phyloP scores from a whole-genome alignment of 306 rosid species.

The Cicer judaicum region DNA sequence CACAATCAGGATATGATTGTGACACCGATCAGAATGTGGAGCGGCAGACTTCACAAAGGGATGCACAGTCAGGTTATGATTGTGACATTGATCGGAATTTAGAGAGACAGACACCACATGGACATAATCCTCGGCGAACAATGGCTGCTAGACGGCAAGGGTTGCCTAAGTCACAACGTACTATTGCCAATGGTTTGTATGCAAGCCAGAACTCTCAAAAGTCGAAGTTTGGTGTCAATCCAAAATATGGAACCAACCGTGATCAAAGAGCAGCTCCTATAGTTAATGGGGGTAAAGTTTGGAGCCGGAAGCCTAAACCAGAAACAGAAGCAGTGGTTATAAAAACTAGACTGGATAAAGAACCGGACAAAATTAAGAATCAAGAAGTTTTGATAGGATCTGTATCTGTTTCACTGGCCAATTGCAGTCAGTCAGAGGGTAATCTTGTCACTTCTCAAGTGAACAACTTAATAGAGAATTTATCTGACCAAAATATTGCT shows the following conservation, averaged over 20 bases:
- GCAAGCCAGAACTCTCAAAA: slow-evolving; percentile 61
- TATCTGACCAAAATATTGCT: slow-evolving; percentile 50
- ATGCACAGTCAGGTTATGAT: slow-evolving; percentile 46
- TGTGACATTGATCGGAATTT: slow-evolving; percentile 54
- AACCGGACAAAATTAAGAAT: slow-evolving; percentile 60
- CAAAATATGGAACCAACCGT: slow-evolving; percentile 60
- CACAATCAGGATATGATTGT: slow-evolving; percentile 47
- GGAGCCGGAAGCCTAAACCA: slow-evolving; percentile 83
- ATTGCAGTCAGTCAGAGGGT: slow-evolving; percentile 57
- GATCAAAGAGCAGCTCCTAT: slow-evolving; percentile 56
- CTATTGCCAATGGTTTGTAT: slow-evolving; percentile 54
- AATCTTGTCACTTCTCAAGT: slow-evolving; percentile 48
- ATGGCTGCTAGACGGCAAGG: slow-evolving; percentile 55
- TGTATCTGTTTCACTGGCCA: slow-evolving; percentile 69
- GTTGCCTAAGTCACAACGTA: slow-evolving; percentile 63
- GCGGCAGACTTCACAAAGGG: slow-evolving; percentile 39
- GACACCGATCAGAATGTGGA: slow-evolving; percentile 61
- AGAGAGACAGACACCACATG: slow-evolving; percentile 54
- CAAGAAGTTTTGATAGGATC: slow-evolving; percentile 90
- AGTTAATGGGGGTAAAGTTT: slow-evolving; percentile 57
- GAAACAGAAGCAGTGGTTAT: slow-evolving; percentile 56
- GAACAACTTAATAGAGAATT: slow-evolving; percentile 49
- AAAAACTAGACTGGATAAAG: slow-evolving; percentile 56
- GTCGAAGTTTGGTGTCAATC: slow-evolving; percentile 58
- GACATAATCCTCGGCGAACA: slow-evolving; percentile 49